A percentile compares a stretch with the other conserved stretches of the same genome.
Evolutionary conservation across 1,139 yeast genomes (phyloP).

Genomic region (Hansenula sp.): DNA sequence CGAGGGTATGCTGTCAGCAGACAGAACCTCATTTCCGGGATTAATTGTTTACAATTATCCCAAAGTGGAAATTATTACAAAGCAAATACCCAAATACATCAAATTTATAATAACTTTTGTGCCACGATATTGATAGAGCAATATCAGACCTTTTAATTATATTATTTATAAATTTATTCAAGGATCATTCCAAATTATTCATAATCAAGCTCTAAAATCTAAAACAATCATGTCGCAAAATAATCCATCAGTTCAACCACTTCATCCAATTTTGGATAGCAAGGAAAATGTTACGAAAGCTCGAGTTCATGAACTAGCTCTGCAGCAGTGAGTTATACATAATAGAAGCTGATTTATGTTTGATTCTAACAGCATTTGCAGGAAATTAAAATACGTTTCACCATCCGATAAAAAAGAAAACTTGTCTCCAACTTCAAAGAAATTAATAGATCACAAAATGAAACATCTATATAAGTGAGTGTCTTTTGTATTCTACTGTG

Average conservation of each 20-base stretch:
- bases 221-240: conserved; percentile 13
- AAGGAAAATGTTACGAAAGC: conserved; percentile 22
- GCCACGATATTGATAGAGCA: neutral
- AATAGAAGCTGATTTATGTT: neutral
- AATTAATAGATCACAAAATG: conserved; percentile 22
- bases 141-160: neutral
- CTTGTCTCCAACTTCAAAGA: conserved; percentile 24
- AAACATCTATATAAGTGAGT: conserved; percentile 21
- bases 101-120: no score
- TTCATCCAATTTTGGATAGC: conserved; percentile 23
- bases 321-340: conserved; percentile 16
- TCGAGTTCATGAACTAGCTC: conserved; percentile 21
- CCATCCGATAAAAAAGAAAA: conserved; percentile 24
- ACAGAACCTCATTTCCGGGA: no score
- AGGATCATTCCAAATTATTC: no score
- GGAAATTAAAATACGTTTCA: conserved; percentile 23
- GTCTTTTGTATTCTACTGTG: no score
- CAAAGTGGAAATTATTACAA: conserved; percentile 4
- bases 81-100: neutral
- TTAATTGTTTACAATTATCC: conserved; percentile 9
- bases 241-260: conserved; percentile 17
- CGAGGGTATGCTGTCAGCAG: no score
- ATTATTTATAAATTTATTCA: no score
- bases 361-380: neutral
- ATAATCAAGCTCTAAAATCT: no score